Conservation (phyloP, 352 stramenopile genomes). For the Blastocystis sp. region DNA sequence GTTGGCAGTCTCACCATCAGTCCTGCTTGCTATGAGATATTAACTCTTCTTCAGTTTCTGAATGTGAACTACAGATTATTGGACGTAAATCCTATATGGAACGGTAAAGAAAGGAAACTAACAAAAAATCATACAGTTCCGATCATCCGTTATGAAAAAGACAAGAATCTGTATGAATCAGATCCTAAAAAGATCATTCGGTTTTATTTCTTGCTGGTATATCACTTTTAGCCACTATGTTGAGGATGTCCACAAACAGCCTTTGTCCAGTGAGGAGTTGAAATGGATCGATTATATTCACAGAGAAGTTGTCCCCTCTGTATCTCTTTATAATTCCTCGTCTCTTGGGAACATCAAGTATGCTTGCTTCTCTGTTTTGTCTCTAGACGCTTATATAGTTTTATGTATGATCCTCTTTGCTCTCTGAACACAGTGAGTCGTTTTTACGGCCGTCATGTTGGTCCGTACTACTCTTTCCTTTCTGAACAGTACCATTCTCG, state of each 20-base stretch:
- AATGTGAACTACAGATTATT: constrained; percentile 21
- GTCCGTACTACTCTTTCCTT: constrained; percentile 18
- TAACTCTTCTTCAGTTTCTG: constrained; percentile 47
- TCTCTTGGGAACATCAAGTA: constrained; percentile 33
- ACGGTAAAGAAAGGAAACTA: constrained; percentile 5
- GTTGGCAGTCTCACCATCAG: not conserved
- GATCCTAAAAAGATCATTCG: constrained; percentile 55
- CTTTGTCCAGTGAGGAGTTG: constrained; percentile 12
- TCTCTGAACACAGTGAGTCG: not conserved
- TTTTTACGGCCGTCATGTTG: not conserved
- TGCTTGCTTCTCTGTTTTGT: not conserved
- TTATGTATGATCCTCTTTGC: constrained; percentile 54
- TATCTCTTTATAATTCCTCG: constrained; percentile 15
- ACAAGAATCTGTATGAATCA: constrained; percentile 41
- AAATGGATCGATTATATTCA: constrained; percentile 60
- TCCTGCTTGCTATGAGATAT: constrained; percentile 43
- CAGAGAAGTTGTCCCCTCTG: constrained; percentile 28
- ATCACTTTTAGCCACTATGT: constrained; percentile 36
- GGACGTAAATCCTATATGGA: constrained; percentile 51
- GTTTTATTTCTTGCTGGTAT: not conserved
- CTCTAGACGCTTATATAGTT: constrained; percentile 17
- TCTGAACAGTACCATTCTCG: constrained; percentile 21
- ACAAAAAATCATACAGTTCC: constrained; percentile 20
- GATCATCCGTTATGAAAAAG: constrained; percentile 52
- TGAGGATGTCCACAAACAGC: constrained; percentile 34